Base-by-base conservation (phyloP, 2,329 filamentous ascomycete species). In the Cordyceps javanica region DNA sequence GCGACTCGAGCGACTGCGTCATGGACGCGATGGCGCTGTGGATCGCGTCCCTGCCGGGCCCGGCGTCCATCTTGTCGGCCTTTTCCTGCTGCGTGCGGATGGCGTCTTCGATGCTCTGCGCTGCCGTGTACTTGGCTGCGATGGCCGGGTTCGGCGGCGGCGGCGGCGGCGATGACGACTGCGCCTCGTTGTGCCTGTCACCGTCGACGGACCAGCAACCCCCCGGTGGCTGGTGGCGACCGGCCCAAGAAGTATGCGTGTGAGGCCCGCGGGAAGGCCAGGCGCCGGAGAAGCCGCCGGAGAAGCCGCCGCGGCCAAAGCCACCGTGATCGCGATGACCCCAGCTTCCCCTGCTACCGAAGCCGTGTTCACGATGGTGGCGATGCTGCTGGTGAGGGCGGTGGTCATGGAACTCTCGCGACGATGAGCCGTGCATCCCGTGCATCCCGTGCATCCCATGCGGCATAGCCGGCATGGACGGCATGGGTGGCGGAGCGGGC, bases 1-100 rank as follows among this genome's bases (percentile, higher is more conserved):
- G 58, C 57, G 61, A 57, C 53, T 75, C 71, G 26, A 79, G 62
- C 48, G 69, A 68, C 13, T 62, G 60, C 42, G 70, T 71, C 56
- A 82, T 62, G 32, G 65, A 67, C 57, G 74, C 70, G 41, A 78
- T 66, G 61, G 74, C 72, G 59, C 62, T 67, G 54, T 72, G 70
- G 36, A 66, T 39, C 7, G 63, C 67, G 7, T 54, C 50, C 44
- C 61, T 63, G 34, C 65, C 62, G 11, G 54, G 59, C 14, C 62
- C 61, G 45, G 69, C 66, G 0, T 60, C 60, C 42, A 68, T 63
- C 61, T 71, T 72, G 3, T 60, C 62, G 14, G 61, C 66, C 9
- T 76, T 66, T 36, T 70, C 64, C 28, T 62, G 42, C 28, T 59
- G 57, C 44, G 32, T 7, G 3, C 23, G 19, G 14, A 59, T 51